Percentiles rank a stretch among this genome's conserved stretches.
Conservation (phyloP, 1,139 yeast genomes). For the Kurtzmaniella quercitrusa region DNA sequence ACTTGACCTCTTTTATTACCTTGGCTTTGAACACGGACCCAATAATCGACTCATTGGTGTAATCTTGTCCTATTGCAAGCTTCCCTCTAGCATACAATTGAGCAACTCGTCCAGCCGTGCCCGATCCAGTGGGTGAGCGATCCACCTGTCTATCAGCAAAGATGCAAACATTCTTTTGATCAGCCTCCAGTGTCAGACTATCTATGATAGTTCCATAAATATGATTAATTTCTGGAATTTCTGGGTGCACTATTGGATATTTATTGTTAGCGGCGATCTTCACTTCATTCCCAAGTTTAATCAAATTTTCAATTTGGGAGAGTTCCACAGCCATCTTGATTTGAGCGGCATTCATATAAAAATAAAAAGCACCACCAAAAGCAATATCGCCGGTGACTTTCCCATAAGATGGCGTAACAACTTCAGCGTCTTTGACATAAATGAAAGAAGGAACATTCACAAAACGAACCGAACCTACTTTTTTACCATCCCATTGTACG, state of each 20-base stretch:
- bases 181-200: constrained; percentile 12
- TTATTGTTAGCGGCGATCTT: constrained; percentile 15
- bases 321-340: constrained; percentile 8
- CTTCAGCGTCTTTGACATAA: constrained; percentile 11
- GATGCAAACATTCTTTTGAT: constrained; percentile 11
- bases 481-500: constrained; percentile 16
- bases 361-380: constrained; percentile 19
- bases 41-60: constrained; percentile 17
- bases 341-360: constrained; percentile 12
- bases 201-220: constrained; percentile 8
- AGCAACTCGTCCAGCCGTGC: constrained; percentile 19
- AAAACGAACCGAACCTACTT: constrained; percentile 13
- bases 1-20: constrained; percentile 13
- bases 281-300: constrained; percentile 14
- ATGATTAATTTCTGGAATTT: constrained; percentile 3
- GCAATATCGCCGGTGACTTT: constrained; percentile 17
- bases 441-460: constrained; percentile 17
- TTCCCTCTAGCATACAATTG: constrained; percentile 13
- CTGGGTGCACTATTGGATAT: constrained; percentile 8
- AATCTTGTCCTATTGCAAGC: constrained; percentile 6
- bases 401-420: constrained; percentile 13
- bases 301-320: constrained; percentile 9
- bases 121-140: constrained; percentile 20
- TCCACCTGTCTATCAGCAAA: constrained; percentile 18
- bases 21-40: constrained; percentile 15